Base-by-base conservation (phyloP, 139 green algal species). In the Chlamydomonas incerta region DNA sequence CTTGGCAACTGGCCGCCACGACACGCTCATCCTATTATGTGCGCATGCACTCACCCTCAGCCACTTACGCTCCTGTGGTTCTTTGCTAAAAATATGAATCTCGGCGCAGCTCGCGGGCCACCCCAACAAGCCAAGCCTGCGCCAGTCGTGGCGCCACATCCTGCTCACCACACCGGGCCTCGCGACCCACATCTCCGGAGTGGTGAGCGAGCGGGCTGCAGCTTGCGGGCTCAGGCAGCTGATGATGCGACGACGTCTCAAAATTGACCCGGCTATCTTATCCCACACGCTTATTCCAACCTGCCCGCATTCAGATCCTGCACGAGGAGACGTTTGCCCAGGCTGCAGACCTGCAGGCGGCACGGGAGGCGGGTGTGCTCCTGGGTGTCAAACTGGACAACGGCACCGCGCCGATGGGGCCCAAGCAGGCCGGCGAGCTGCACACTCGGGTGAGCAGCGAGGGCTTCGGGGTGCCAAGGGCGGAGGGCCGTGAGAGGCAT, bases 331-430 rank as follows among this genome's bases (percentile, higher is more conserved):
- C 96, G 0, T 88, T 99, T n/a, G 94, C 98, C 90, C 89, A 66
- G 14, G 93, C 93, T 55, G 85, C 85, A 57, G 92, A 89, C 31
- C 96, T 99, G 83, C 90, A 96, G 46, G 90, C 97, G 28, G 41
- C 93, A 3, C 87, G 98, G 50, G 87, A 86, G 29, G 76, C 93
- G 58, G 92, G 91, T 58, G 95, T 99, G 58, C 60, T 95, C 31
- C 93, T 95, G 10, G 96, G 96, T 63, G 98, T 99, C 88, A 99
- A 99, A 90, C 95, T 99, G 5, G 96, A 99, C 88, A 96, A 92
- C 9, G 95, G 91, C 17, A 82, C 92, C 50, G 79, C 83, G 65
- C 85, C 89, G 23, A 52, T 72, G 46, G 41, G 35, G 47, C 75
- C 75, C 8, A 33, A 55, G 33, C 60, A 73, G 83, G 41, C 57